Conservation (phyloP, 2,329 filamentous ascomycete species). For the Triangularia setosa region DNA sequence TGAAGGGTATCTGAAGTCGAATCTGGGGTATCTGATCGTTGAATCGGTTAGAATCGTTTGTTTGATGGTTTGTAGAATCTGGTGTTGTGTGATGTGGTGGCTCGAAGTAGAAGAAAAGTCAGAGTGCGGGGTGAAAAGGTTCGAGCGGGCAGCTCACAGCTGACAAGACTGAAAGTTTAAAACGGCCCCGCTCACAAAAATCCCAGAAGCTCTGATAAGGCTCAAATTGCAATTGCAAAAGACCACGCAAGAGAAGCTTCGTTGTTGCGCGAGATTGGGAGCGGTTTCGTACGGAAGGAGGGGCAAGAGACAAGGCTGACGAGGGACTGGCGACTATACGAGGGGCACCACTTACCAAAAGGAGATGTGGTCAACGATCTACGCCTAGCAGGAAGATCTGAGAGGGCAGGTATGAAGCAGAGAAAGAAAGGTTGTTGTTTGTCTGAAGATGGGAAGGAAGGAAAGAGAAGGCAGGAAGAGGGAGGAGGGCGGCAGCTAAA, state of each 20-base stretch:
- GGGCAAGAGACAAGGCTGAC: conserved; percentile 19
- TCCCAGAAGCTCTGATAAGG: background rate
- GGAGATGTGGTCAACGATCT: conserved; percentile 13
- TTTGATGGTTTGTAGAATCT: background rate
- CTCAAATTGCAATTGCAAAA: background rate
- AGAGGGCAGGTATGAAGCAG: conserved; percentile 8
- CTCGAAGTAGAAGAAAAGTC: conserved; percentile 1
- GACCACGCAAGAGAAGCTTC: background rate
- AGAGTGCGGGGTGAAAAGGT: conserved; percentile 3
- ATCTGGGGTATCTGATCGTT: conserved; percentile 23
- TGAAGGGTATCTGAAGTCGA: conserved; percentile 34
- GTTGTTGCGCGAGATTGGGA: background rate
- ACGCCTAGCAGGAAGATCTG: conserved; percentile 15
- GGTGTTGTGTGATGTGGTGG: background rate
- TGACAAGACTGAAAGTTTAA: background rate
- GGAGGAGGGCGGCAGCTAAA: conserved; percentile 30
- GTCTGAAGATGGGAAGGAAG: conserved; percentile 21
- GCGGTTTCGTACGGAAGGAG: background rate
- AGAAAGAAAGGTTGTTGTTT: conserved; percentile 11
- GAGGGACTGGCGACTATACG: background rate
- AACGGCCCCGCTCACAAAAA: background rate
- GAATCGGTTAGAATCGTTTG: conserved; percentile 10
- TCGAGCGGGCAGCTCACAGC: background rate
- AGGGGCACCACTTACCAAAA: conserved; percentile 22
- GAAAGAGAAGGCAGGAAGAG: conserved; percentile 13